Percentiles rank a stretch among this genome's conserved stretches.
phyloP scores from a whole-genome alignment of 257 asterid genomes.

The Galeopsis tetrahit region DNA sequence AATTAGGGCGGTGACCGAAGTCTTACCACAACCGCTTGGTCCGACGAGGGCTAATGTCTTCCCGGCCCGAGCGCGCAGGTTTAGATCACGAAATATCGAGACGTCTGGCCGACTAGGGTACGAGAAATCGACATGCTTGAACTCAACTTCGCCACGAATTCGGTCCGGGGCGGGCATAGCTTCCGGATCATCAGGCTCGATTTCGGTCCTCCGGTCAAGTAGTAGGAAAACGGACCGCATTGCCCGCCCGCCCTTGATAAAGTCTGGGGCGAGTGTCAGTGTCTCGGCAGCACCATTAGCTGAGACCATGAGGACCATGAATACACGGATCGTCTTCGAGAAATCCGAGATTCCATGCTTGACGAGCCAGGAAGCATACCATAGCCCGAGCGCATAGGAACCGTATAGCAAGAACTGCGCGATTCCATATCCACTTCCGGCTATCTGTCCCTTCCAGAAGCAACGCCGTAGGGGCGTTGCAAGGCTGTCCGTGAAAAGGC shows the following conservation, averaged over 20 bases:
- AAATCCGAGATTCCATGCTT: constrained; percentile 88
- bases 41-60: constrained; percentile 89
- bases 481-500: constrained; percentile 66
- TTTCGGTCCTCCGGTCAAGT: constrained; percentile 85
- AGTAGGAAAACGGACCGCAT: constrained; percentile 87
- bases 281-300: constrained; percentile 92
- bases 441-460: constrained; percentile 96
- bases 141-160: constrained; percentile 78
- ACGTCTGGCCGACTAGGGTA: constrained; percentile 82
- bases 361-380: constrained; percentile 91
- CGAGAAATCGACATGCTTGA: constrained; percentile 84
- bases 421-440: constrained; percentile 79
- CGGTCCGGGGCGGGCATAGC: constrained; percentile 55
- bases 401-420: constrained; percentile 82
- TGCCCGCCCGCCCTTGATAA: constrained; percentile 88
- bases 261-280: constrained; percentile 78
- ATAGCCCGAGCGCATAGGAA: constrained; percentile 80
- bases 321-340: constrained; percentile 83
- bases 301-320: constrained; percentile 90
- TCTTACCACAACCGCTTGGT: constrained; percentile 88
- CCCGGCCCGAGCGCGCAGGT: constrained; percentile 79
- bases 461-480: constrained; percentile 67
- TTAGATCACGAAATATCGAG: constrained; percentile 63
- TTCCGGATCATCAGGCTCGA: constrained; percentile 76
- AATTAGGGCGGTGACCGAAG: constrained; percentile 67